Percentiles rank a stretch among this genome's conserved stretches.
Evolutionary conservation across 805 yeast genomes (phyloP).

Genomic region (Yarrowia sp.): DNA sequence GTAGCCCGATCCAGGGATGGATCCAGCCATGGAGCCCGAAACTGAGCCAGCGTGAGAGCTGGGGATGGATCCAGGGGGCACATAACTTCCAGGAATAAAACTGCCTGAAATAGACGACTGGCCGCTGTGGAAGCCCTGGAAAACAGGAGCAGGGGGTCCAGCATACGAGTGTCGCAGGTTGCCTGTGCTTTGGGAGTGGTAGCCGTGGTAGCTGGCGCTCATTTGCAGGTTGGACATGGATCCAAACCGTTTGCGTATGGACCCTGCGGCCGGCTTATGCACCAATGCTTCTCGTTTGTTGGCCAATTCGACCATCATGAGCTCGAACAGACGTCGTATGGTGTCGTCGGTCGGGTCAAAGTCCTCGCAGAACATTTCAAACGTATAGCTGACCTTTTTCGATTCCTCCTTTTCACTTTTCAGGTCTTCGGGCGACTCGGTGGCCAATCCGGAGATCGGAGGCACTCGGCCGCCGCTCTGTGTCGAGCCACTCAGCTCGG

Average conservation of each 20-base stretch:
- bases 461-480: conserved; percentile 3
- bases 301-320: conserved; percentile 38
- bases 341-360: conserved; percentile 37
- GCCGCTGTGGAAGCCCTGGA: conserved; percentile 31
- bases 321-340: conserved; percentile 32
- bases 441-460: conserved; percentile 33
- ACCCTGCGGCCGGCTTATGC: conserved; percentile 27
- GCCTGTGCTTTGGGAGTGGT: conserved; percentile 31
- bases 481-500: conserved; percentile 30
- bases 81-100: conserved; percentile 25
- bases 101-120: conserved; percentile 17
- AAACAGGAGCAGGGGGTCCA: conserved; percentile 15
- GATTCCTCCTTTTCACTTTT: conserved; percentile 18
- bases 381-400: conserved; percentile 28
- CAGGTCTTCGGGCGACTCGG: conserved; percentile 36
- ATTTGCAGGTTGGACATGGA: conserved; percentile 37
- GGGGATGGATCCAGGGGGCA: conserved; percentile 37
- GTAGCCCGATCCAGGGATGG: conserved; percentile 33
- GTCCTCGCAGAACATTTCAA: conserved; percentile 37
- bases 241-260: conserved; percentile 36
- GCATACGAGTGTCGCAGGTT: conserved; percentile 22
- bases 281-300: conserved; percentile 33
- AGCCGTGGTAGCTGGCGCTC: conserved; percentile 24
- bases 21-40: conserved; percentile 24
- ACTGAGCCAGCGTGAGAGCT: conserved; percentile 16